These are phyloP conservation scores for Lactarius vividus DNA, from an alignment of 768 basidiomycete species.

Conservation along the genomic window DNA sequence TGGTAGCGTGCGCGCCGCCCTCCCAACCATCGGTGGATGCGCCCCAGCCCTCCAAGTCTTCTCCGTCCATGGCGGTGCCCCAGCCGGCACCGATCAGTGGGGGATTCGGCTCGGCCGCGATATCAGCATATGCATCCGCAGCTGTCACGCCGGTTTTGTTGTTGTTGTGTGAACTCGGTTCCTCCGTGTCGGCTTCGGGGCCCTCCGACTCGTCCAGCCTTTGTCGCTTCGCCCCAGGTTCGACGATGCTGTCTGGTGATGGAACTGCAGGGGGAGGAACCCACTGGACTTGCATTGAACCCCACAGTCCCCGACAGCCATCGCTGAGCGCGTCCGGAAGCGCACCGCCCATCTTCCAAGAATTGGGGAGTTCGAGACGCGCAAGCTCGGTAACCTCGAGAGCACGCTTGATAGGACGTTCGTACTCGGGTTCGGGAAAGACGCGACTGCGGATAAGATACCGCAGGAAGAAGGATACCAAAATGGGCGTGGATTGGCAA, in stretches of 20 bases:
- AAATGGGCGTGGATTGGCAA: conserved; percentile 49
- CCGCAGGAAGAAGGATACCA: conserved; percentile 57
- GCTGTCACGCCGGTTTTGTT: background rate
- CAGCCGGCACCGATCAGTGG: background rate
- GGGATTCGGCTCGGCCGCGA: background rate
- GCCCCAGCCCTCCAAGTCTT: conserved; percentile 12
- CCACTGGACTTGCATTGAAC: conserved; percentile 29
- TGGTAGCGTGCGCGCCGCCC: background rate
- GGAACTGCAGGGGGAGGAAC: background rate
- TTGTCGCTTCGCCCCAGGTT: conserved; percentile 31
- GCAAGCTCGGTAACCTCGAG: conserved; percentile 45
- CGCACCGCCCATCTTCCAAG: conserved; percentile 44
- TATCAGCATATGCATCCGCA: background rate
- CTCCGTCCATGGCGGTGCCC: conserved; percentile 3
- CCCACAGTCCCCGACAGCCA: conserved; percentile 52
- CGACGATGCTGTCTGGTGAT: conserved; percentile 20
- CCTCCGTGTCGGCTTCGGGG: background rate
- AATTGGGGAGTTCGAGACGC: conserved; percentile 49
- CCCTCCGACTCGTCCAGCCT: conserved; percentile 23
- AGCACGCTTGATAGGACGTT: conserved; percentile 47
- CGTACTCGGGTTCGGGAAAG: conserved; percentile 45
- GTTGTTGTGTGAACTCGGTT: background rate
- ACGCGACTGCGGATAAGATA: conserved; percentile 57
- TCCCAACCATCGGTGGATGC: conserved; percentile 15
- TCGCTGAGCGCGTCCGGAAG: conserved; percentile 51